Percentiles rank a stretch among this genome's conserved stretches.
These are phyloP conservation scores for Crithidia thermophila DNA, from an alignment of 208 protist genomes.

Conservation along the genomic window DNA sequence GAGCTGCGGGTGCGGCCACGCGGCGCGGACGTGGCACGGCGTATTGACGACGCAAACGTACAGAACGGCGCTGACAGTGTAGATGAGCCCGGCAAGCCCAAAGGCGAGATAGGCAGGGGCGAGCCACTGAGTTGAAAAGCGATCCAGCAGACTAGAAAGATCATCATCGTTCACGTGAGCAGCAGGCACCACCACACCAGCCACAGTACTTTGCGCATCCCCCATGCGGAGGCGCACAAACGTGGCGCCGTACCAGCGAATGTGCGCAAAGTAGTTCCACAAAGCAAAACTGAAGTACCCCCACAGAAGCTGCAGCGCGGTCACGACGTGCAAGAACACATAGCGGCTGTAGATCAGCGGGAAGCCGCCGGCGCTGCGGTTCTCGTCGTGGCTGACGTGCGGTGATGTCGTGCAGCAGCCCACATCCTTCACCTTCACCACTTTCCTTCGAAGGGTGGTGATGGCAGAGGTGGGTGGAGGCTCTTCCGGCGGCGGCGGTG, in stretches of 20 bases:
- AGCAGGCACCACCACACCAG: not conserved
- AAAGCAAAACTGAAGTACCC: conserved; percentile 5
- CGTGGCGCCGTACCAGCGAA: conserved; percentile 16
- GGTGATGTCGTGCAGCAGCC: not conserved
- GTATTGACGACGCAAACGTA: conserved; percentile 20
- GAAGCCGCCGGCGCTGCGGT: not conserved
- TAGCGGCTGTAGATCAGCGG: conserved; percentile 20
- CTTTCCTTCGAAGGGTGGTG: not conserved
- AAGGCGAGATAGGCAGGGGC: conserved; percentile 16
- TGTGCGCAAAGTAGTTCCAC: conserved; percentile 21
- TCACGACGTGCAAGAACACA: conserved; percentile 5
- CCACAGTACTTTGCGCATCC: too few species aligned
- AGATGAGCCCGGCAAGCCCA: conserved; percentile 14
- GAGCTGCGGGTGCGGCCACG: conserved; percentile 9
- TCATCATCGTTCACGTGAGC: not conserved
- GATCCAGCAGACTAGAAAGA: not conserved
- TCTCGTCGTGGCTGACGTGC: too few species aligned
- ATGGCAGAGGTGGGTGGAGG: conserved; percentile 2
- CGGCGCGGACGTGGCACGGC: conserved; percentile 11
- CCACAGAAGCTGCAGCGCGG: conserved; percentile 18
- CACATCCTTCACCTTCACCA: not conserved
- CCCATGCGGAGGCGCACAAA: too few species aligned
- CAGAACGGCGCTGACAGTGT: conserved; percentile 12
- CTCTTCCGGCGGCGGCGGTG: not conserved
- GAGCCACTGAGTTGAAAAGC: not conserved